Percentiles rank a stretch among this genome's conserved stretches.
Evolutionary conservation across 2,329 filamentous ascomycete genomes (phyloP).

Genomic region (Rachicladosporium sp.): DNA sequence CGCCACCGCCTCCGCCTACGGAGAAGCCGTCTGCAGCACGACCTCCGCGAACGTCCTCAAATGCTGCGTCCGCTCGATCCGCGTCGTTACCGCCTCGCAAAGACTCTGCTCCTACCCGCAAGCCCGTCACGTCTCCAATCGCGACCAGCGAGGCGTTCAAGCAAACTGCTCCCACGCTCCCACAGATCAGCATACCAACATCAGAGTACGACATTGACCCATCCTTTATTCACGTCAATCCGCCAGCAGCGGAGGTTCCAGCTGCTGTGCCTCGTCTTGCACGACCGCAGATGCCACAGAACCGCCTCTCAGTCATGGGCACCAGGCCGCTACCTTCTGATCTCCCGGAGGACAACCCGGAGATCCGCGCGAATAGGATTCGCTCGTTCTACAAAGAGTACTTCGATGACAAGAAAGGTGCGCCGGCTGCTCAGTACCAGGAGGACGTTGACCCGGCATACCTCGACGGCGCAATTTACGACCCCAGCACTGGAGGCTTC

Average conservation of each 20-base stretch:
- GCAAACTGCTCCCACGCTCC: too few species aligned
- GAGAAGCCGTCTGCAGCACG: slow-evolving; percentile 8
- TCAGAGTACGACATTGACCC: too few species aligned
- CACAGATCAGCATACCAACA: too few species aligned
- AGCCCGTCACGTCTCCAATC: too few species aligned
- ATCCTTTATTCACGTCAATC: too few species aligned
- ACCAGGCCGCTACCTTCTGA: slow-evolving; percentile 68
- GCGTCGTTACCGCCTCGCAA: too few species aligned
- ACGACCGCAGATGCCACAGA: slow-evolving; percentile 9
- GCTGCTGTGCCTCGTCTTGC: slow-evolving; percentile 2
- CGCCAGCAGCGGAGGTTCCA: too few species aligned
- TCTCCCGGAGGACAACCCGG: slow-evolving; percentile 78
- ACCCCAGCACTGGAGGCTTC: slow-evolving; percentile 49
- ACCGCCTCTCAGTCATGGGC: slow-evolving; percentile 43
- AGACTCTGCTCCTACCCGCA: too few species aligned
- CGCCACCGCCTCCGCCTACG: slow-evolving; percentile 14
- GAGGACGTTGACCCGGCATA: slow-evolving; percentile 66
- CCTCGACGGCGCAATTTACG: slow-evolving; percentile 45
- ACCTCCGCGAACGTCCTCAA: slow-evolving; percentile 5
- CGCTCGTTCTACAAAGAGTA: slow-evolving; percentile 99
- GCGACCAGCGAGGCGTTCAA: too few species aligned
- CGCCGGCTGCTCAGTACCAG: slow-evolving; percentile 38
- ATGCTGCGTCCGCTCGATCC: background rate
- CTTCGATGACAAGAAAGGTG: slow-evolving; percentile 69
- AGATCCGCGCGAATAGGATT: slow-evolving; percentile 89